phyloP scores from a whole-genome alignment of 1,139 yeast genomes.

The Kodamaea arcana region DNA sequence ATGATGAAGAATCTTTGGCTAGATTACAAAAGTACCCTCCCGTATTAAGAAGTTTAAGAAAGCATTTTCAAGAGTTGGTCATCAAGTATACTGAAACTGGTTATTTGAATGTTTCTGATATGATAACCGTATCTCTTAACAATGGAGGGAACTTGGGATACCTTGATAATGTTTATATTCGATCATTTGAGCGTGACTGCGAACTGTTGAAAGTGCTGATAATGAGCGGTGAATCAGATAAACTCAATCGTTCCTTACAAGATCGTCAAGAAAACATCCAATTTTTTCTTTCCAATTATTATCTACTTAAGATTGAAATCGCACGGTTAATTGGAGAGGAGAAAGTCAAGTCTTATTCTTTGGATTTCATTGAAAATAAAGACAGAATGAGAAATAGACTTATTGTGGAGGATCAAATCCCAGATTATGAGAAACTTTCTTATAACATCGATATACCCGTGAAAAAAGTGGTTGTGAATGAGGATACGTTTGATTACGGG shows the following conservation, averaged over 20 bases:
- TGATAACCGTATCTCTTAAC: conserved; percentile 31
- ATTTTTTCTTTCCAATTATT: conserved; percentile 47
- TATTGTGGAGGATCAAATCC: conserved; percentile 47
- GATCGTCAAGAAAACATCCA: conserved; percentile 60
- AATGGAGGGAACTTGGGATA: conserved; percentile 41
- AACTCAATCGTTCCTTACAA: conserved; percentile 50
- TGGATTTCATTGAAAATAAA: conserved; percentile 66
- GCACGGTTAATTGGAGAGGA: conserved; percentile 29
- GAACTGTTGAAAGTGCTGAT: conserved; percentile 42
- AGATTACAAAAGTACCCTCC: conserved; percentile 30
- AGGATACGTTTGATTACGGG: conserved; percentile 5
- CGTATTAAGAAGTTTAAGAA: conserved; percentile 23
- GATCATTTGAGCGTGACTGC: conserved; percentile 45
- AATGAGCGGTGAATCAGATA: conserved; percentile 44
- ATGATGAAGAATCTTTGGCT: conserved; percentile 31
- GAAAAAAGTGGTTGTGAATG: conserved; percentile 15
- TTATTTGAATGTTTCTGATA: conserved; percentile 27
- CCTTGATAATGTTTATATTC: conserved; percentile 33
- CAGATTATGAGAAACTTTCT: conserved; percentile 41
- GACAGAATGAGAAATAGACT: conserved; percentile 61
- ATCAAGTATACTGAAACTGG: conserved; percentile 20
- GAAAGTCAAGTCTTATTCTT: conserved; percentile 31
- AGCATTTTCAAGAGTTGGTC: conserved; percentile 20
- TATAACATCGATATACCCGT: conserved; percentile 40
- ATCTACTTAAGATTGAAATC: conserved; percentile 41